Evolutionary conservation across 495 filamentous ascomycete genomes (phyloP).

Genomic region (Penicillium samsonianum): DNA sequence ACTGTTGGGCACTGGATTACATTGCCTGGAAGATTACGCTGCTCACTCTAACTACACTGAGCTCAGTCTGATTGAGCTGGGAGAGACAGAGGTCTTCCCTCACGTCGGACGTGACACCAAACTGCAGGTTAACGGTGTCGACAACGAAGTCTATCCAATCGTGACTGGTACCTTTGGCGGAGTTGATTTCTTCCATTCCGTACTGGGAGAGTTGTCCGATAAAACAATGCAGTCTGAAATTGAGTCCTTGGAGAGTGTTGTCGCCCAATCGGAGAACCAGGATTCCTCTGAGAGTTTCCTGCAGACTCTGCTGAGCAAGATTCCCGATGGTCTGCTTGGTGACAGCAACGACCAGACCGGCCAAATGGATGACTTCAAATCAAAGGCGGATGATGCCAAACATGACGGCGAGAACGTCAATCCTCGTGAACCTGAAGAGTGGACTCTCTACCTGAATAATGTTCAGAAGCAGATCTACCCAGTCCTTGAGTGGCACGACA

Average conservation of each 20-base stretch:
- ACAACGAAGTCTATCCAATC: slow-evolving; percentile 67
- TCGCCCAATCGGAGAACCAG: slow-evolving; percentile 55
- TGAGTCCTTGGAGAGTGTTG: slow-evolving; percentile 74
- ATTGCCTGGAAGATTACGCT: slow-evolving; percentile 91
- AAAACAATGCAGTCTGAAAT: slow-evolving; percentile 87
- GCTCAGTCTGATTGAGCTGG: slow-evolving; percentile 80
- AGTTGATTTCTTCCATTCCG: slow-evolving; percentile 83
- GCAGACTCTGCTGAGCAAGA: slow-evolving; percentile 71
- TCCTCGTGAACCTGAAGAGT: slow-evolving; percentile 75
- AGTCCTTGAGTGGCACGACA: slow-evolving; percentile 83
- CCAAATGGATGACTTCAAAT: slow-evolving; percentile 64
- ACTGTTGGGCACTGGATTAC: slow-evolving; percentile 79
- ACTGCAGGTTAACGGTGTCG: slow-evolving; percentile 64
- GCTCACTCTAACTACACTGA: slow-evolving; percentile 92
- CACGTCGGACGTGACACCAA: slow-evolving; percentile 75
- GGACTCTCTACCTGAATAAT: slow-evolving; percentile 64
- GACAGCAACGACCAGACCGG: slow-evolving; percentile 62
- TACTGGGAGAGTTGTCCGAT: slow-evolving; percentile 84
- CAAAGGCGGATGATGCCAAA: slow-evolving; percentile 61
- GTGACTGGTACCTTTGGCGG: slow-evolving; percentile 92
- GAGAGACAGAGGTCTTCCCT: slow-evolving; percentile 76
- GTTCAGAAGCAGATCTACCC: slow-evolving; percentile 77
- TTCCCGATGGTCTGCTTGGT: slow-evolving; percentile 75
- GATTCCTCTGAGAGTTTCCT: slow-evolving; percentile 62
- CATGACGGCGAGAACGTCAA: slow-evolving; percentile 56